A percentile compares a stretch with the other conserved stretches of the same genome.
Evolutionary conservation across 1,284 basidiomycete genomes (phyloP).

Genomic region (Grifola frondosa): DNA sequence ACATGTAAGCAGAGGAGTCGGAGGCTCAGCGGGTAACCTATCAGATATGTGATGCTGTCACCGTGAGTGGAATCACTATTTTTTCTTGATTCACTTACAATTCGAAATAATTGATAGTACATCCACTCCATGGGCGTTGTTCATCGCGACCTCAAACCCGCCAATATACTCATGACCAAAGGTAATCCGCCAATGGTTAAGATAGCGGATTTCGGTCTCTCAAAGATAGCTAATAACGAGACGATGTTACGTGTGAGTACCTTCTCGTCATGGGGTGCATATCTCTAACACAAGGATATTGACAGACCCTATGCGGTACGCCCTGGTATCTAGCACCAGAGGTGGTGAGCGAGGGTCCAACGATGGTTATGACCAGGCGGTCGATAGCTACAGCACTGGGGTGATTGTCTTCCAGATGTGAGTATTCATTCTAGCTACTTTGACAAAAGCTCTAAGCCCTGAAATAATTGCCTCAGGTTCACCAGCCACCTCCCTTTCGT

Average conservation of each 20-base stretch:
- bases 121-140: constrained; percentile 74
- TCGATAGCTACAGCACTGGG: constrained; percentile 93
- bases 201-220: constrained; percentile 91
- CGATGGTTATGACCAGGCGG: constrained; percentile 78
- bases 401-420: constrained; percentile 88
- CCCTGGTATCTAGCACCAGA: constrained; percentile 84
- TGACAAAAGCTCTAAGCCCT: not conserved
- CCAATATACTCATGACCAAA: constrained; percentile 77
- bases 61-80: constrained; percentile 41
- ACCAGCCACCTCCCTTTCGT: constrained; percentile 72
- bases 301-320: constrained; percentile 84
- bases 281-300: not conserved
- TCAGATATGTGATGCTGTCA: constrained; percentile 72
- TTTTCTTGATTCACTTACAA: too few relatives aligned
- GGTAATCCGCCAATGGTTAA: constrained; percentile 68
- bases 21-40: constrained; percentile 62
- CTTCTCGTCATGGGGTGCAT: not conserved
- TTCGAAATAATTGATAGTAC: constrained; percentile 45
- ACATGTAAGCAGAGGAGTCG: constrained; percentile 60
- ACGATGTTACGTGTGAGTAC: constrained; percentile 55
- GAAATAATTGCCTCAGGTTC: constrained; percentile 58
- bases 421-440: constrained; percentile 25
- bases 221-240: constrained; percentile 77
- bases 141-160: constrained; percentile 91
- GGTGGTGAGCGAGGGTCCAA: constrained; percentile 64